Conservation (phyloP, 2,329 filamentous ascomycete genomes). For the Fusarium sp. region DNA sequence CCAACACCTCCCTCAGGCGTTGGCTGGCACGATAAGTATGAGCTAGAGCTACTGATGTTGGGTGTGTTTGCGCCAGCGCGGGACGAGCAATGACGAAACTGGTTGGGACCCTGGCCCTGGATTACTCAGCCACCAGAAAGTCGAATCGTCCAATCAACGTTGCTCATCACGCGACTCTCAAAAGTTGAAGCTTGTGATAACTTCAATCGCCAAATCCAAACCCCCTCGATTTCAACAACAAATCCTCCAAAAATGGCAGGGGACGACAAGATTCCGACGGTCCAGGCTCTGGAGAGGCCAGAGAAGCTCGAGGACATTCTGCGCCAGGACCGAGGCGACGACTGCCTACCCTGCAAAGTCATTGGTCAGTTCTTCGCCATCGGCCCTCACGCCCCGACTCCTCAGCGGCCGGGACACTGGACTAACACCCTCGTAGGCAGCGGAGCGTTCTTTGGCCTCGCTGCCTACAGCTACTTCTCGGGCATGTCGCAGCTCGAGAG, state of each 20-base stretch:
- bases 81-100: conserved; percentile 48
- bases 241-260: conserved; percentile 45
- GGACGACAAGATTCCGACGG: conserved; percentile 59
- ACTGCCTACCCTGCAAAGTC: conserved; percentile 78
- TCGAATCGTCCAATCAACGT: conserved; percentile 35
- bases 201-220: not conserved
- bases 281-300: conserved; percentile 68
- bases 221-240: not conserved
- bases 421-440: conserved; percentile 65
- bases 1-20: conserved; percentile 44
- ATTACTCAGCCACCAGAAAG: conserved; percentile 43
- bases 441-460: conserved; percentile 79
- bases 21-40: conserved; percentile 32
- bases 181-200: conserved; percentile 33
- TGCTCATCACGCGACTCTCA: conserved; percentile 16
- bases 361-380: conserved; percentile 66
- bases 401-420: conserved; percentile 8
- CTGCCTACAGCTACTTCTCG: conserved; percentile 81
- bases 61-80: conserved; percentile 21
- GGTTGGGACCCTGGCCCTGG: not conserved
- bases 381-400: conserved; percentile 1
- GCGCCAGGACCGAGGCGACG: conserved; percentile 67
- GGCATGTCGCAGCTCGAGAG: conserved; percentile 78
- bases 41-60: conserved; percentile 17
- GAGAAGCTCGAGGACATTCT: conserved; percentile 71